Conservation (phyloP, 768 basidiomycete genomes). For the Phanerochaete carnosa region DNA sequence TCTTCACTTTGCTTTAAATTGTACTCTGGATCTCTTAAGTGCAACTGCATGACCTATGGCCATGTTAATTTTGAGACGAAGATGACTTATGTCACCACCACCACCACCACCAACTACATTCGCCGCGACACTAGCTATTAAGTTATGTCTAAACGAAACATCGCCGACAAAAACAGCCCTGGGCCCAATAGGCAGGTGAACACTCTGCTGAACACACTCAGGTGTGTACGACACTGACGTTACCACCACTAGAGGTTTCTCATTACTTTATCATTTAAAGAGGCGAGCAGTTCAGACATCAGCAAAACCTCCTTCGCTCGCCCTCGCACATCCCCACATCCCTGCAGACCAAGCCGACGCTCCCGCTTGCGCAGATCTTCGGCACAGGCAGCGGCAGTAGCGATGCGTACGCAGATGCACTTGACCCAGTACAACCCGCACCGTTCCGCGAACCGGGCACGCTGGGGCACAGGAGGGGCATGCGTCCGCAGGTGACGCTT, state of each 20-base stretch:
- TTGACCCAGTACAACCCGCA: slow-evolving; percentile 6
- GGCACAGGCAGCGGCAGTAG: neutral
- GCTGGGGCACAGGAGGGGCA: slow-evolving; percentile 4
- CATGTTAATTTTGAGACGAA: too few relatives aligned
- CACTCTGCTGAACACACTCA: slow-evolving; percentile 47
- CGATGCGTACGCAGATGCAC: neutral
- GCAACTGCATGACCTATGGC: too few relatives aligned
- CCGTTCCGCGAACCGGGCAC: slow-evolving; percentile 11
- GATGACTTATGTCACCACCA: too few relatives aligned
- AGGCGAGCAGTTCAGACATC: slow-evolving; percentile 69
- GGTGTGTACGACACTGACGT: slow-evolving; percentile 31
- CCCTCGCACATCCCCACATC: slow-evolving; percentile 4
- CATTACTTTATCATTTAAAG: slow-evolving; percentile 29
- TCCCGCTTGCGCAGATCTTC: slow-evolving; percentile 42
- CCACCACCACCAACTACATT: too few relatives aligned
- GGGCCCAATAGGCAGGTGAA: slow-evolving; percentile 35
- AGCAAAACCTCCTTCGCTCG: slow-evolving; percentile 46
- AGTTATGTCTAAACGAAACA: neutral
- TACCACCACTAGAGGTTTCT: neutral
- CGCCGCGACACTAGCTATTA: too few relatives aligned
- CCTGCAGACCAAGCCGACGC: slow-evolving; percentile 39
- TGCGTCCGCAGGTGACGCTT: slow-evolving; percentile 13
- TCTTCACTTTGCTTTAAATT: neutral
- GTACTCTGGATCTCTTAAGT: slow-evolving; percentile 1
- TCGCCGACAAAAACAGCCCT: neutral